A percentile compares a stretch with the other conserved stretches of the same genome.
These are phyloP conservation scores for Mucor irregularis DNA, from an alignment of 371 early-diverging fungal genomes.

Conservation along the genomic window DNA sequence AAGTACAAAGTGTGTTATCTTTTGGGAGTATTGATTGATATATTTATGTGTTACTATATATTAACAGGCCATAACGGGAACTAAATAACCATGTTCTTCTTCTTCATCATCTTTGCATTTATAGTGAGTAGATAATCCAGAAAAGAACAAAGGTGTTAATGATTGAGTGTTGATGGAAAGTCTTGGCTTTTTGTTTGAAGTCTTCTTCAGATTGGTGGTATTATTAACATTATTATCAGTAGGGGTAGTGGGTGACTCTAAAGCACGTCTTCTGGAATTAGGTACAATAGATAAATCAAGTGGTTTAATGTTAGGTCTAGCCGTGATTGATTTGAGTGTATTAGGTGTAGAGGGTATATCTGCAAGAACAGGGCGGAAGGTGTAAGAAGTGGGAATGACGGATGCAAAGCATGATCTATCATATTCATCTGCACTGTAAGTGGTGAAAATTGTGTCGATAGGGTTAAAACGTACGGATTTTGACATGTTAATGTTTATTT, in stretches of 20 bases:
- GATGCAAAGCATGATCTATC: slow-evolving; percentile 29
- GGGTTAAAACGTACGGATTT: slow-evolving; percentile 28
- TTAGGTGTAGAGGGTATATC: background rate
- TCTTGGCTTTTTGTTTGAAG: slow-evolving; percentile 20
- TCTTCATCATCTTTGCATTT: slow-evolving; percentile 28
- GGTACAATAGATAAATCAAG: slow-evolving; percentile 31
- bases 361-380: slow-evolving; percentile 20
- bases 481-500: slow-evolving; percentile 8
- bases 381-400: slow-evolving; percentile 3
- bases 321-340: background rate
- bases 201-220: background rate
- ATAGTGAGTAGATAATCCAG: slow-evolving; percentile 34
- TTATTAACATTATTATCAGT: no score
- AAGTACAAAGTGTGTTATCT: no score
- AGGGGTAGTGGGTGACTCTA: slow-evolving; percentile 7
- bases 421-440: slow-evolving; percentile 34
- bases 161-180: slow-evolving; percentile 31
- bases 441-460: slow-evolving; percentile 14
- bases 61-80: slow-evolving; percentile 21
- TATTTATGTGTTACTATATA: no score
- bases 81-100: slow-evolving; percentile 25
- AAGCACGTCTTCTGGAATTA: slow-evolving; percentile 24
- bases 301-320: slow-evolving; percentile 21
- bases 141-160: slow-evolving; percentile 30
- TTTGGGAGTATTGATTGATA: background rate